Percentiles rank a stretch among this genome's conserved stretches.
These are phyloP conservation scores for Plasmodium ovale DNA, from an alignment of 169 alveolate species.

Conservation along the genomic window DNA sequence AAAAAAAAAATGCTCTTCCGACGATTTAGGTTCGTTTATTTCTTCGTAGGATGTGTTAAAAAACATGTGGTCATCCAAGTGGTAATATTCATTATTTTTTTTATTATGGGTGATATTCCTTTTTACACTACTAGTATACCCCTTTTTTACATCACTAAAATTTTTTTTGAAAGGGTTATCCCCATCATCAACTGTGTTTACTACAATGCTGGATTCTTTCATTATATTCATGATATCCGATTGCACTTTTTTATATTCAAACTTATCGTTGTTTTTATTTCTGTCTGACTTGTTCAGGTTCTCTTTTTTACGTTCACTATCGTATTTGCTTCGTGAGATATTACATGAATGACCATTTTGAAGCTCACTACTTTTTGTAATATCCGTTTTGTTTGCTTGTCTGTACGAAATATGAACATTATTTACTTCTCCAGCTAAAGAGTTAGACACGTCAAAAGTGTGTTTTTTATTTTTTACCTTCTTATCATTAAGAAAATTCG, in stretches of 20 bases:
- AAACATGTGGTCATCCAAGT: background rate
- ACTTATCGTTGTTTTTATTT: constrained; percentile 1
- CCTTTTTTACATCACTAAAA: too few species aligned
- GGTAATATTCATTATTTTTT: constrained; percentile 14
- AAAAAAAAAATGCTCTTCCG: constrained; percentile 29
- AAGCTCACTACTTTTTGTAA: background rate
- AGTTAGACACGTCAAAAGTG: background rate
- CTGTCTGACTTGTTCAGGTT: constrained; percentile 12
- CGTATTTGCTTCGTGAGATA: background rate
- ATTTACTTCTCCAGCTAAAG: background rate
- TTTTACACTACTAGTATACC: constrained; percentile 14
- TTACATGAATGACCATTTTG: background rate
- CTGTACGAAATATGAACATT: background rate
- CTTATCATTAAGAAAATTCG: background rate
- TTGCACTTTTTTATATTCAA: background rate
- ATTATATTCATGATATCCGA: background rate
- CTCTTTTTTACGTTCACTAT: background rate
- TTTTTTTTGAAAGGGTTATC: background rate
- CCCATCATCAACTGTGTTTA: background rate
- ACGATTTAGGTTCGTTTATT: constrained; percentile 6
- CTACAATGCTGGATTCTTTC: background rate
- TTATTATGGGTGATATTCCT: background rate
- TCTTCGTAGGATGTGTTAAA: background rate
- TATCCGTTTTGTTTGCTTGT: background rate
- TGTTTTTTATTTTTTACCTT: background rate